Percentiles rank a stretch among this genome's conserved stretches.
Conservation (phyloP, 768 basidiomycete genomes). For the Agrocybe pediades region DNA sequence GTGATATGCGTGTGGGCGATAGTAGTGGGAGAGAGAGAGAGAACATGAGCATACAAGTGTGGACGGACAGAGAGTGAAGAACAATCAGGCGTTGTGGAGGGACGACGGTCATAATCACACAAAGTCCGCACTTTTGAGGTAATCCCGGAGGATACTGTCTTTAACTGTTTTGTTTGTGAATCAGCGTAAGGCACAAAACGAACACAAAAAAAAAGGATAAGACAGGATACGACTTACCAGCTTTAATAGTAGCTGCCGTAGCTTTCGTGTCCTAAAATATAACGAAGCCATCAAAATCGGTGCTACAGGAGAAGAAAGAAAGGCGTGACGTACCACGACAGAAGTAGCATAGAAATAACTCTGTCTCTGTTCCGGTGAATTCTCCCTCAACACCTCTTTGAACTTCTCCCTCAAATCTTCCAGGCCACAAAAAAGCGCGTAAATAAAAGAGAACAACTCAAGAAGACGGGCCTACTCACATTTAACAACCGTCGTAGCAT, state of each 20-base stretch:
- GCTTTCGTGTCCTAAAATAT: constrained; percentile 57
- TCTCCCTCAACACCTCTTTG: constrained; percentile 50
- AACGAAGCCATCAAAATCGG: neutral
- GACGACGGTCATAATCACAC: no score
- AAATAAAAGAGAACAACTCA: neutral
- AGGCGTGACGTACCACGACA: constrained; percentile 48
- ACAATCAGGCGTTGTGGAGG: no score
- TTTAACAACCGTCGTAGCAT: constrained; percentile 49
- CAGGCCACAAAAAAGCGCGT: constrained; percentile 23
- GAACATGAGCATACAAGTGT: no score
- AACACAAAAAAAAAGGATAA: neutral
- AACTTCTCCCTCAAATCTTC: constrained; percentile 47
- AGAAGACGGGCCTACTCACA: constrained; percentile 49
- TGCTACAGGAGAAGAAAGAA: neutral
- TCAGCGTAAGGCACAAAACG: neutral
- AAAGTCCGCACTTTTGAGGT: constrained; percentile 50
- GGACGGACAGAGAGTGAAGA: no score
- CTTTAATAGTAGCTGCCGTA: constrained; percentile 51
- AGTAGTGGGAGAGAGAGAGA: no score
- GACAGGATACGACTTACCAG: constrained; percentile 36
- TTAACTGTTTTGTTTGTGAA: constrained; percentile 35
- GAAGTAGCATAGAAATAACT: constrained; percentile 64
- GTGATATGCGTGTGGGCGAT: no score
- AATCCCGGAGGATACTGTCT: constrained; percentile 54
- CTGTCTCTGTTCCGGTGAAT: constrained; percentile 48